Conservation (phyloP, 345 rosid species). For the Sapria himalayana region DNA sequence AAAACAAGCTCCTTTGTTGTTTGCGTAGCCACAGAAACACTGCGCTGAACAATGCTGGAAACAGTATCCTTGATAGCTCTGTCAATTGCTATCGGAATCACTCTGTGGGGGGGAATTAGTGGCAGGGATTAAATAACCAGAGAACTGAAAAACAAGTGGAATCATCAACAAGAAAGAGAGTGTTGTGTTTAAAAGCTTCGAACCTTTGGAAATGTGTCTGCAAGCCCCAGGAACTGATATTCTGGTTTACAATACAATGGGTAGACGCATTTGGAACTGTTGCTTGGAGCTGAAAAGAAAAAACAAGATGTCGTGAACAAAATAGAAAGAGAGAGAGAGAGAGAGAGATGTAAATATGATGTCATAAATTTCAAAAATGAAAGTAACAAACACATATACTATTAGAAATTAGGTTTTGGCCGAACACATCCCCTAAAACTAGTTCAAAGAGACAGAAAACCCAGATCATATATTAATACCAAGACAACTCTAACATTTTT, state of each 20-base stretch:
- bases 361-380: not conserved
- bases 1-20: slow-evolving; percentile 94
- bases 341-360: not conserved
- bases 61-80: slow-evolving; percentile 92
- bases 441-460: no score
- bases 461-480: no score
- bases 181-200: slow-evolving; percentile 8
- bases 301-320: no score
- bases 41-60: slow-evolving; percentile 76
- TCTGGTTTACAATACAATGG: slow-evolving; percentile 70
- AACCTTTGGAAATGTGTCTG: slow-evolving; percentile 89
- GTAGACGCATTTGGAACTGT: slow-evolving; percentile 58
- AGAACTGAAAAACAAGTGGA: not conserved
- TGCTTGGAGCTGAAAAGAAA: slow-evolving; percentile 37
- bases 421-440: no score
- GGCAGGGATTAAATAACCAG: not conserved
- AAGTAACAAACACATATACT: slow-evolving; percentile 17
- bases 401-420: no score
- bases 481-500: no score
- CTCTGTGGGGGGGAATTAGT: slow-evolving; percentile 21
- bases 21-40: slow-evolving; percentile 95
- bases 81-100: slow-evolving; percentile 82
- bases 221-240: slow-evolving; percentile 46
- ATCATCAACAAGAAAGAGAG: slow-evolving; percentile 1
- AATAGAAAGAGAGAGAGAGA: no score